phyloP scores from a whole-genome alignment of 2,329 filamentous ascomycete genomes.

The Fusarium algeriense region DNA sequence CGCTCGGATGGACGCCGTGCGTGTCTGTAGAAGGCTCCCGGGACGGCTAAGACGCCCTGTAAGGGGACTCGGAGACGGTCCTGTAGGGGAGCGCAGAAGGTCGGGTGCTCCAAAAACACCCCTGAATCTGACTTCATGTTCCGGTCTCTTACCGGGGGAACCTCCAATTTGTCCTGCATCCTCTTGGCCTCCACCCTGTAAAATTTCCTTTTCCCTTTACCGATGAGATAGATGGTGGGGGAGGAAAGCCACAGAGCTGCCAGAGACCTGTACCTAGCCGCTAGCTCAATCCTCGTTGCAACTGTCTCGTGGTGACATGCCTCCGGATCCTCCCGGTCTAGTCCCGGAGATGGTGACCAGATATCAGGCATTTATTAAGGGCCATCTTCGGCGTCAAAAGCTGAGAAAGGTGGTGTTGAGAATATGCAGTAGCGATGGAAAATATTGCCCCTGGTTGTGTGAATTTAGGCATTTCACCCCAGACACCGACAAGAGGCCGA shows the following conservation, averaged over 20 bases:
- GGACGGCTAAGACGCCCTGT: slow-evolving; percentile 22
- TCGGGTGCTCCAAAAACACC: slow-evolving; percentile 2
- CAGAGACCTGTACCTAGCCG: slow-evolving; percentile 15
- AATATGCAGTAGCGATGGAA: neutral
- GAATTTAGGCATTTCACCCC: slow-evolving; percentile 27
- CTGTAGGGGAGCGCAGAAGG: slow-evolving; percentile 7
- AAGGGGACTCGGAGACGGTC: slow-evolving; percentile 3
- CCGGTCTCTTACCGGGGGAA: slow-evolving; percentile 22
- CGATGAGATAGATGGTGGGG: slow-evolving; percentile 39
- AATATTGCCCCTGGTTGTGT: slow-evolving; percentile 7
- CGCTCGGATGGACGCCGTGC: slow-evolving; percentile 32
- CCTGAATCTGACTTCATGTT: slow-evolving; percentile 10
- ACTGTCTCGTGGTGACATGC: slow-evolving; percentile 28
- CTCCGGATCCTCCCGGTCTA: slow-evolving; percentile 46
- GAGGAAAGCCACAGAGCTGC: slow-evolving; percentile 22
- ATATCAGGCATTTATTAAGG: slow-evolving; percentile 32
- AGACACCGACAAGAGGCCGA: slow-evolving; percentile 39
- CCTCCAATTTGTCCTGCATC: slow-evolving; percentile 28
- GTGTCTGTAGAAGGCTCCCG: slow-evolving; percentile 29
- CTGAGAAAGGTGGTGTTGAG: neutral
- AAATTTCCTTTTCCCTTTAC: slow-evolving; percentile 30
- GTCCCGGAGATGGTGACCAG: slow-evolving; percentile 5
- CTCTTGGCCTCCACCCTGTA: slow-evolving; percentile 29
- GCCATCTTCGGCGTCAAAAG: slow-evolving; percentile 1
- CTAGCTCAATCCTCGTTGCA: slow-evolving; percentile 27